A percentile compares a stretch with the other conserved stretches of the same genome.
Evolutionary conservation across 202 grass and related monocot species (phyloP).

Genomic region (Dendrocalamus latiflorus): DNA sequence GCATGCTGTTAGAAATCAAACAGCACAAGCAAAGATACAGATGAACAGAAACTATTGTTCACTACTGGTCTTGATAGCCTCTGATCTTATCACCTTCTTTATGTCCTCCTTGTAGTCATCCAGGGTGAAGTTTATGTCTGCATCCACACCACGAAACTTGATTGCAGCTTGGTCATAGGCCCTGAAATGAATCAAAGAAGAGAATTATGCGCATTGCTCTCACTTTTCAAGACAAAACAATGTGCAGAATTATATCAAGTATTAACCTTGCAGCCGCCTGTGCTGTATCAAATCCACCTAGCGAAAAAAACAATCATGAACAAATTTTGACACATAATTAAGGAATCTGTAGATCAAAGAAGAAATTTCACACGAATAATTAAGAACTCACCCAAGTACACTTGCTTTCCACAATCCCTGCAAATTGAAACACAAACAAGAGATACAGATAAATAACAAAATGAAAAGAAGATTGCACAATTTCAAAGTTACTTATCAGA

Average conservation of each 20-base stretch:
- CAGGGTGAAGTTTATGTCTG: conserved; percentile 67
- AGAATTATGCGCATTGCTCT: background rate
- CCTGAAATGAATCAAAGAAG: conserved; percentile 22
- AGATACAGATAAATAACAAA: background rate
- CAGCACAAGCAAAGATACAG: background rate
- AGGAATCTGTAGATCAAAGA: background rate
- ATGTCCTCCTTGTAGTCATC: conserved; percentile 61
- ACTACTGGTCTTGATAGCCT: background rate
- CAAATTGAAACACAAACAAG: conserved; percentile 1
- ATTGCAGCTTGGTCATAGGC: conserved; percentile 76
- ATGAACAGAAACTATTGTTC: background rate
- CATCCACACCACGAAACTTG: conserved; percentile 64
- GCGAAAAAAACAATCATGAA: background rate
- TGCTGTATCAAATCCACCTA: conserved; percentile 72
- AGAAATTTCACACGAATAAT: background rate
- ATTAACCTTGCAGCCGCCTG: conserved; percentile 67
- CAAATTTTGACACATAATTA: background rate
- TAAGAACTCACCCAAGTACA: conserved; percentile 60
- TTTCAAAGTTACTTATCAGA: background rate
- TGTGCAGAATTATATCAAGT: background rate
- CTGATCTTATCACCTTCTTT: conserved; percentile 40
- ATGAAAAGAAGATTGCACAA: background rate
- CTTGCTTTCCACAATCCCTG: conserved; percentile 81
- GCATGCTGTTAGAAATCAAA: background rate
- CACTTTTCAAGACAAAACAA: background rate